Conservation (phyloP, 257 asterid species). For the Przewalskia tangutica region DNA sequence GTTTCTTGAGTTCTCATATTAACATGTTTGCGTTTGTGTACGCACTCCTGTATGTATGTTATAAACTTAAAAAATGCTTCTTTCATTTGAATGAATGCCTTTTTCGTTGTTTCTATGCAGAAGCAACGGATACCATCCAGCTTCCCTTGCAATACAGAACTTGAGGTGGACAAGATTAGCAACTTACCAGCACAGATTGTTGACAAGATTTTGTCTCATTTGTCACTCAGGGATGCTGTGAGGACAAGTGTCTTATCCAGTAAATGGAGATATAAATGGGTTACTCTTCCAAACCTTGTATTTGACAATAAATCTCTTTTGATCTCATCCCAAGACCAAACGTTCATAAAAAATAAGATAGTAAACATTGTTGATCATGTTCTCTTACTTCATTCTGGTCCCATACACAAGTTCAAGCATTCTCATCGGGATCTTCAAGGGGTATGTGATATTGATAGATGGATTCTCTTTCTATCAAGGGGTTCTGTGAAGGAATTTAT, state of each 20-base stretch:
- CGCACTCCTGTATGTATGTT: neutral
- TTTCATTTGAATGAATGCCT: conserved; percentile 2
- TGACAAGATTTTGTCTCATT: conserved; percentile 72
- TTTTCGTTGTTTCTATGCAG: conserved; percentile 31
- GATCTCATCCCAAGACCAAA: conserved; percentile 69
- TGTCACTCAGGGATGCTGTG: conserved; percentile 78
- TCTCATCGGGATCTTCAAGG: conserved; percentile 96
- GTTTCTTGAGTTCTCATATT: neutral
- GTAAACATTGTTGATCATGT: conserved; percentile 80
- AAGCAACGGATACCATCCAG: conserved; percentile 62
- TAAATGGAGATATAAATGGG: conserved; percentile 98
- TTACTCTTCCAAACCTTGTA: conserved; percentile 62
- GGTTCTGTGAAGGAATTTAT: conserved; percentile 63
- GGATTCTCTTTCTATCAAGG: conserved; percentile 90
- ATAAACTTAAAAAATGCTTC: neutral
- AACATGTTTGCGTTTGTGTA: neutral
- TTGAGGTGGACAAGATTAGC: conserved; percentile 57
- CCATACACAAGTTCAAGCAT: conserved; percentile 78
- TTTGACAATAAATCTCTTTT: conserved; percentile 79
- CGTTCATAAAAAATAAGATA: conserved; percentile 55
- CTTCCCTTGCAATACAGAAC: conserved; percentile 30
- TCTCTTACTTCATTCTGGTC: conserved; percentile 74
- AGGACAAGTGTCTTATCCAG: conserved; percentile 71
- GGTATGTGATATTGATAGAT: conserved; percentile 72
- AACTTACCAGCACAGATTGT: conserved; percentile 72